Conservation (phyloP, 768 basidiomycete genomes). For the Calvatia gigantea region DNA sequence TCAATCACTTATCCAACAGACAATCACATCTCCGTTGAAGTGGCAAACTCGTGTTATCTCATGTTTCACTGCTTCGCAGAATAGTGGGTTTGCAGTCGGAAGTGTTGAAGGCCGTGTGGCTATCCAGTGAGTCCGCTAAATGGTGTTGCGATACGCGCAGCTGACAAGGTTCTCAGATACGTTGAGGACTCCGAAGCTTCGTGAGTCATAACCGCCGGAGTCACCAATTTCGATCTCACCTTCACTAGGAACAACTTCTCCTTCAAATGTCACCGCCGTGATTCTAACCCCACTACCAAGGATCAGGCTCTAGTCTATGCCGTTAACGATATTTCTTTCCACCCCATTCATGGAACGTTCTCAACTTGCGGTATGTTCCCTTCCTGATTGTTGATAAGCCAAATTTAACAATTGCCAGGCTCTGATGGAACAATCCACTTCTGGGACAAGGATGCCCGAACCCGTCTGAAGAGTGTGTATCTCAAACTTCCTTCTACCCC, state of each 20-base stretch:
- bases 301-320: slow-evolving; percentile 72
- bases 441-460: slow-evolving; percentile 94
- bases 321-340: slow-evolving; percentile 86
- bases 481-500: not conserved
- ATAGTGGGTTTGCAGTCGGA: slow-evolving; percentile 77
- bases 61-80: slow-evolving; percentile 68
- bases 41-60: slow-evolving; percentile 90
- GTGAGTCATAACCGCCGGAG: slow-evolving; percentile 33
- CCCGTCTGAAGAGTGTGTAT: slow-evolving; percentile 79
- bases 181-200: slow-evolving; percentile 79
- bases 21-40: slow-evolving; percentile 82
- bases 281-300: slow-evolving; percentile 51
- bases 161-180: slow-evolving; percentile 47
- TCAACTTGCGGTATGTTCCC: slow-evolving; percentile 63
- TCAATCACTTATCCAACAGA: too few relatives aligned
- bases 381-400: slow-evolving; percentile 19
- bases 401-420: slow-evolving; percentile 33
- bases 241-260: slow-evolving; percentile 70
- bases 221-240: not conserved
- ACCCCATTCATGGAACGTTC: slow-evolving; percentile 82
- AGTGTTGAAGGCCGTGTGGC: slow-evolving; percentile 92
- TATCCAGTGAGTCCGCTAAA: slow-evolving; percentile 70
- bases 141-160: not conserved
- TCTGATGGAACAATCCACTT: slow-evolving; percentile 87
- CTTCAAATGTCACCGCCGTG: slow-evolving; percentile 79